Base-by-base conservation (phyloP, 2,329 filamentous ascomycete genomes). In the Beauveria sp. region DNA sequence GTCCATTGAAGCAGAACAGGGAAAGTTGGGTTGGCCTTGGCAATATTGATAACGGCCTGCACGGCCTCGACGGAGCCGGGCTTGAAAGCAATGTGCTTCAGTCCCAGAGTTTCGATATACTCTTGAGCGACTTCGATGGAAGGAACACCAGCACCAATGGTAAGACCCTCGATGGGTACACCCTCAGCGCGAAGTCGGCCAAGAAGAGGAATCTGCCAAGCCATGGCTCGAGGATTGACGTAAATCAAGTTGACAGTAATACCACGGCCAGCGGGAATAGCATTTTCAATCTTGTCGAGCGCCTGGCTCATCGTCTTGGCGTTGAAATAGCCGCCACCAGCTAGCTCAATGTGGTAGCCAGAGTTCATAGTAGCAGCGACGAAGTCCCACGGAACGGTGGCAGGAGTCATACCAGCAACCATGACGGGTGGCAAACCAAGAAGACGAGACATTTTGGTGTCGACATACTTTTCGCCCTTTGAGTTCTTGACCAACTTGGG, bases 1-100 rank as follows among this genome's bases (percentile, higher is more conserved):
- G 93, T 97, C 93, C 93, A 97, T 76, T 97, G 93, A 65, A 96
- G 79, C 59, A 96, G 86, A 58, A 96, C 85, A n/a, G 93, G 93
- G 81, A 97, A 96, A 31, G 85, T 88, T 2, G 93, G 92, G 73
- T 96, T 95, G n/a, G 91, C 90, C 76, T 90, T 95, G 66, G 93
- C 92, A 69, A 97, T 93, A 75, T 96, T 95, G 76, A 97, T 88
- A 63, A 96, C 90, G 38, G 89, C 80, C 73, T 96, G 91, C 65
- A 97, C 96, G 3, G 89, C 90, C 65, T 96, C 90, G 54, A 88
- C 82, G 18, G 92, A 96, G 64, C 93, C 92, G 34, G 93, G 93
- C 81, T 97, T 97, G 83, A 97, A 96, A 31, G 88, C 83, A 67
- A 97, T 96, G 75, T 96, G 91, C 80, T 96, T 96, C 64, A 97